Base-by-base conservation (phyloP, 2,329 filamentous ascomycete genomes). In the Gnomoniopsis sp. region DNA sequence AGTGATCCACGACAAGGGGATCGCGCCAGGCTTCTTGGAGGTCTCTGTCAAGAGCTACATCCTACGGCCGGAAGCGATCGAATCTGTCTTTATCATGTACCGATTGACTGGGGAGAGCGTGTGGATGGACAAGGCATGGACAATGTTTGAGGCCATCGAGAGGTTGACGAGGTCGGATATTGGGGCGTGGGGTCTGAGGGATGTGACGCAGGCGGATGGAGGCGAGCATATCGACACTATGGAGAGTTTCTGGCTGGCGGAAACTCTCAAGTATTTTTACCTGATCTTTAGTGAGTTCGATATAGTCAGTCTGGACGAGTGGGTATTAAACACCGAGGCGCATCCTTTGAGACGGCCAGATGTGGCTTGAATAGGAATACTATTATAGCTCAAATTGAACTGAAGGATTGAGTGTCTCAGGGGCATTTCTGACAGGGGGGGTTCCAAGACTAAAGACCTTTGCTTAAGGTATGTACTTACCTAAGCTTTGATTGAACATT, bases 11-110 rank as follows among this genome's bases (percentile, higher is more conserved):
- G 46, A 23, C 19, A 58, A 59, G 46, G 50, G 44, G 7, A 56
- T 65, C 22, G 43, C 49, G 6, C 74, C 72, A 6, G 87, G 86
- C 21, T 83, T 88, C 68, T 75, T 79, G 2, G 74, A 75, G 19
- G 78, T 88, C 49, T 70, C 74, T 46, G 82, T 87, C 58, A 72
- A 76, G 44, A 79, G 79, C 57, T 90, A 90, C 67, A 83, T 89
- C 33, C 77, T 91, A 48, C 81, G 87, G 58, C 89, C 89, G 21
- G 90, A 93, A 73, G 89, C 89, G 2, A 91, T 93, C 55, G 90
- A 93, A 75, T 89, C 86, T 15, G 83, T 95, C 4, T 93, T 91
- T 71, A 83, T 91, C 68, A 84, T 93, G 77, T 91, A 88, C 70
- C 83, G 89, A 58, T 78, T 90, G 59, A 91, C 88, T 0, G 89